phyloP scores from a whole-genome alignment of 2,329 filamentous ascomycete species.

The Beauveria bassiana region DNA sequence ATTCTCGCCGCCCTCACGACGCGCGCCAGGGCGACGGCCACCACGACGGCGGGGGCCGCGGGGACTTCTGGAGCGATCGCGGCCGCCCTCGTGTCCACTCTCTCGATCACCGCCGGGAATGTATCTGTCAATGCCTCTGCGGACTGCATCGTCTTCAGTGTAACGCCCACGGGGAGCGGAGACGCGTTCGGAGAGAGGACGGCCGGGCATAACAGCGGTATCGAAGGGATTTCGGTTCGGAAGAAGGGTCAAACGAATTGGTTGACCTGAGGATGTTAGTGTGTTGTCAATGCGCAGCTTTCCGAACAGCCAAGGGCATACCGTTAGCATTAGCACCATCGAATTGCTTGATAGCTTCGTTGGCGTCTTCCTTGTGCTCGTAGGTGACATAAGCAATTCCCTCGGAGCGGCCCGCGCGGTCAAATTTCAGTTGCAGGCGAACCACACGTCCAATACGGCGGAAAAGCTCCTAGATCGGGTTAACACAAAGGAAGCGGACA shows the following conservation, averaged over 20 bases:
- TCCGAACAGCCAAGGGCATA: constrained; percentile 19
- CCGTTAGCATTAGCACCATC: constrained; percentile 87
- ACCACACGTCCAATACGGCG: constrained; percentile 64
- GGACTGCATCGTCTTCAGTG: constrained; percentile 49
- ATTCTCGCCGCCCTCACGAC: constrained; percentile 29
- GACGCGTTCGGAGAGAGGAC: constrained; percentile 54
- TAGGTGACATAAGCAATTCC: constrained; percentile 82
- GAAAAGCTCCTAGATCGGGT: constrained; percentile 62
- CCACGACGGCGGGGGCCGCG: constrained; percentile 27
- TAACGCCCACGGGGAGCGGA: constrained; percentile 44
- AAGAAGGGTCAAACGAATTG: constrained; percentile 66
- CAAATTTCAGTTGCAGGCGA: constrained; percentile 67
- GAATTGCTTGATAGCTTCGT: constrained; percentile 68
- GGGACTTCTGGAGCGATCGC: constrained; percentile 52
- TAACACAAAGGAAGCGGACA: background rate
- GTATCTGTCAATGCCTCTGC: constrained; percentile 71
- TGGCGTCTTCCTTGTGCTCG: constrained; percentile 60
- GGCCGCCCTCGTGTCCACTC: constrained; percentile 31
- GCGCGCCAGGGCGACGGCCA: constrained; percentile 43
- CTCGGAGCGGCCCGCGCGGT: constrained; percentile 81
- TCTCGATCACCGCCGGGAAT: constrained; percentile 47
- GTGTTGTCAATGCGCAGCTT: background rate
- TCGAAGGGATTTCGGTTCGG: constrained; percentile 52
- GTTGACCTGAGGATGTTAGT: constrained; percentile 51
- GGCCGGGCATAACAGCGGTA: constrained; percentile 45